Base-by-base conservation (phyloP, 2,329 filamentous ascomycete genomes). In the Aspergillus oerlinghausenensis region DNA sequence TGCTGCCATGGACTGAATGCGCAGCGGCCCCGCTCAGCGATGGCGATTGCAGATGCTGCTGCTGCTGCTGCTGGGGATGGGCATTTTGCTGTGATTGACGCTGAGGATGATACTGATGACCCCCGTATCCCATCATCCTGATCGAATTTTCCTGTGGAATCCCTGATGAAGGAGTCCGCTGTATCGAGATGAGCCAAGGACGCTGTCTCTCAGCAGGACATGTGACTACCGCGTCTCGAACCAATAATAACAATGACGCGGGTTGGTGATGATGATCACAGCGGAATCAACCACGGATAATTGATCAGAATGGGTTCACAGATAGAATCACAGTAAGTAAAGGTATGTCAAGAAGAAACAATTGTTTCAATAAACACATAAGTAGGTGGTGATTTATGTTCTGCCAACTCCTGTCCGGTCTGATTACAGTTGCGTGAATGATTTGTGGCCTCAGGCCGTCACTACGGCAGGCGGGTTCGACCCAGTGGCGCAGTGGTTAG, bases 91-190 rank as follows among this genome's bases (percentile, higher is more conserved):
- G 67, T 9, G 57, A 50, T 50, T 68, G 67, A 38, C 58, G 60
- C 29, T 67, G 65, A 45, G 64, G 63, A 52, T 70, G 63, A 52
- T 67, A 70, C 23, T 63, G 60, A 54, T 68, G 67, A 54, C 69
- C 67, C 52, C 67, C 67, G 63, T 71, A 72, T 52, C 66, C 67
- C 70, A 73, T 73, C 70, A 73, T 73, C 51, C 67, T 72, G 49
- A 57, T 48, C 11, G 55, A 54, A 65, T 38, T 52, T 55, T 51
- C 45, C 49, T 51, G 3, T 54, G 55, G 38, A 49, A 54, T 51
- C 43, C 49, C 59, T 59, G 50, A 54, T 55, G n/a, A 55, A 55
- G 58, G 28, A 50, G 49, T n/a, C 17, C 35, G n/a, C 8, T 47
- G 43, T 21, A 26, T 21, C 19, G 40, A 11, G n/a, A 43, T 43